Percentiles rank a stretch among this genome's conserved stretches.
phyloP scores from a whole-genome alignment of 768 basidiomycete genomes.

The Boletus bicolor region DNA sequence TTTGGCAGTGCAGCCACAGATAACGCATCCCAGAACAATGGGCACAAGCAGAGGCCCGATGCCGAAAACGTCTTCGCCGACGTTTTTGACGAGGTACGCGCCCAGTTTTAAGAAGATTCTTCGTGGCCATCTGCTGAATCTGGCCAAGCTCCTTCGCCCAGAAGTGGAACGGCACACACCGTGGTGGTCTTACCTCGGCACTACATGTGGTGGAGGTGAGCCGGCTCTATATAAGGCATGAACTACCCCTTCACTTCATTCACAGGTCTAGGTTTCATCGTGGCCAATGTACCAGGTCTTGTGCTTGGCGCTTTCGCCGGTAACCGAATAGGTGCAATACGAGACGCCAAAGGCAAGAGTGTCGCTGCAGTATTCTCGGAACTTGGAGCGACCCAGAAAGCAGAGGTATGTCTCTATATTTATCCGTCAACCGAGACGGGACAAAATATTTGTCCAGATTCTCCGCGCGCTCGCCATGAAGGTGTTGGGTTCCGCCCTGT shows the following conservation, averaged over 20 bases:
- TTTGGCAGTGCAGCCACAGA: conserved; percentile 46
- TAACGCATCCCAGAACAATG: conserved; percentile 30
- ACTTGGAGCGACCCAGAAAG: conserved; percentile 75
- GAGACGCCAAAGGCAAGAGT: conserved; percentile 93
- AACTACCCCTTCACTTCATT: conserved; percentile 32
- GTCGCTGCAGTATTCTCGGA: conserved; percentile 85
- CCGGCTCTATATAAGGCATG: conserved; percentile 14
- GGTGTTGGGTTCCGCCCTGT: conserved; percentile 65
- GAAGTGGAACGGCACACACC: conserved; percentile 70
- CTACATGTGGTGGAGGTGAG: conserved; percentile 62
- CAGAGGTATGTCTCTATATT: conserved; percentile 57
- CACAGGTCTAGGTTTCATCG: conserved; percentile 38
- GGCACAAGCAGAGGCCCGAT: conserved; percentile 54
- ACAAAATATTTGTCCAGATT: conserved; percentile 46
- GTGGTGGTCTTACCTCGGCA: conserved; percentile 75
- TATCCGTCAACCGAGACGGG: background rate
- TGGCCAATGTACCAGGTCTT: conserved; percentile 82
- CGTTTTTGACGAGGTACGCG: conserved; percentile 82
- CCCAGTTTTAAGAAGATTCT: background rate
- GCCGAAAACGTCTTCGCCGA: conserved; percentile 83
- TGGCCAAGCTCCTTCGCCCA: conserved; percentile 65
- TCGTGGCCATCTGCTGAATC: background rate
- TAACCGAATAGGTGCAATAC: conserved; percentile 84
- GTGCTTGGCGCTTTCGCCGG: conserved; percentile 86
- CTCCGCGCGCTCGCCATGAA: conserved; percentile 79